phyloP scores from a whole-genome alignment of 2,329 filamentous ascomycete genomes.

The Acephala macrosclerotiorum region DNA sequence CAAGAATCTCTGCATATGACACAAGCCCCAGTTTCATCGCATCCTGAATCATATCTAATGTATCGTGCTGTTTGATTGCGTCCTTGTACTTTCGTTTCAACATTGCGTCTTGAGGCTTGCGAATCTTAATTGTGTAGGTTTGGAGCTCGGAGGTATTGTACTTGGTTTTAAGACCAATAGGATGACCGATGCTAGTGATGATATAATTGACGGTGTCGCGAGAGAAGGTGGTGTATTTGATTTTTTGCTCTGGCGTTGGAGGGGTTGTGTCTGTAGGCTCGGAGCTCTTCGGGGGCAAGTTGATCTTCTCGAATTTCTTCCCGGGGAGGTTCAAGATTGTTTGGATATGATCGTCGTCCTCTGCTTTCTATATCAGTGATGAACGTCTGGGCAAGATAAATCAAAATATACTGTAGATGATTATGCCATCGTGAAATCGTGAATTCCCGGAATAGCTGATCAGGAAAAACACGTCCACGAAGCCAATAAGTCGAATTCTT shows the following conservation, averaged over 20 bases:
- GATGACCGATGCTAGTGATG: background rate
- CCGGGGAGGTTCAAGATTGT: background rate
- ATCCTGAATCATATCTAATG: background rate
- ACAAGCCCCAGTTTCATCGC: background rate
- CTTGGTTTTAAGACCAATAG: background rate
- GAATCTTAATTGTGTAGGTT: background rate
- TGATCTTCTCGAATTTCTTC: too few relatives aligned
- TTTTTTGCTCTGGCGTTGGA: too few relatives aligned
- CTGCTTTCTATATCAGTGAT: background rate
- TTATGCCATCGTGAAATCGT: conserved; percentile 38
- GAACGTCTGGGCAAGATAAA: background rate
- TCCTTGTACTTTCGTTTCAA: background rate
- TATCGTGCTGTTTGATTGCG: background rate
- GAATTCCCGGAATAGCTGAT: conserved; percentile 45
- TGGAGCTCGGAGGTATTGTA: background rate
- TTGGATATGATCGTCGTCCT: background rate
- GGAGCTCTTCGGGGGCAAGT: too few relatives aligned
- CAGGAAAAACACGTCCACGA: conserved; percentile 46
- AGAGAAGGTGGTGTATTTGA: background rate
- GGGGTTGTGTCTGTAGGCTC: too few relatives aligned
- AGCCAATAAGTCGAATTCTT: conserved; percentile 46
- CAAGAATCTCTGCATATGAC: background rate
- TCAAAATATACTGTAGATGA: background rate
- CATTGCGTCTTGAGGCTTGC: background rate
- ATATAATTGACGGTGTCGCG: background rate